These are phyloP conservation scores for Diplodia corticola DNA, from an alignment of 2,329 filamentous ascomycete genomes.

Conservation along the genomic window DNA sequence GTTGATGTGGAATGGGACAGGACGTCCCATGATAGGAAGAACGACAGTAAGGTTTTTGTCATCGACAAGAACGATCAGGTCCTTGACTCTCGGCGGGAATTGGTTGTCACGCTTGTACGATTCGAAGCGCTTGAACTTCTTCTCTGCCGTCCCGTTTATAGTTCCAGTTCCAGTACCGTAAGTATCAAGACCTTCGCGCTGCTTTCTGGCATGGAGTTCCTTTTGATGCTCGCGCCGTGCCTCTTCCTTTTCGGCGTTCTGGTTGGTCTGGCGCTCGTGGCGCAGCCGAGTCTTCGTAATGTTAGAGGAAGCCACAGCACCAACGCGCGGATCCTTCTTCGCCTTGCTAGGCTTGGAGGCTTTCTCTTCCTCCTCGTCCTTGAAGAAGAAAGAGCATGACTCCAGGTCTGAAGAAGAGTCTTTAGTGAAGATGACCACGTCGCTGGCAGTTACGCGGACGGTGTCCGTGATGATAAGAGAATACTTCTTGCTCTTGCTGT, in stretches of 20 bases:
- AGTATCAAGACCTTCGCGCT: conserved; percentile 79
- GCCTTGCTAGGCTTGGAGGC: conserved; percentile 77
- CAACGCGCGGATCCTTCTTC: conserved; percentile 79
- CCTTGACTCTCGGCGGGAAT: conserved; percentile 77
- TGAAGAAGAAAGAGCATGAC: conserved; percentile 97
- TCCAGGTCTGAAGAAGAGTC: conserved; percentile 90
- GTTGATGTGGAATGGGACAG: conserved; percentile 95
- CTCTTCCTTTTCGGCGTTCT: conserved; percentile 86
- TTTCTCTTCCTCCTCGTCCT: conserved; percentile 85
- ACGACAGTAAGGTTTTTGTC: conserved; percentile 87
- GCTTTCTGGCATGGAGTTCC: conserved; percentile 82
- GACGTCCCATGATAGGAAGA: conserved; percentile 93
- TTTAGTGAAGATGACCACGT: conserved; percentile 87
- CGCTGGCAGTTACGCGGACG: conserved; percentile 76
- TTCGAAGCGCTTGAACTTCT: conserved; percentile 98
- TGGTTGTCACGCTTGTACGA: conserved; percentile 99
- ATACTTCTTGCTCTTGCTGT: conserved; percentile 86
- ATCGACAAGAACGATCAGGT: conserved; percentile 87
- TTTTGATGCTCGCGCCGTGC: conserved; percentile 89
- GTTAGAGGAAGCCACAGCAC: conserved; percentile 88
- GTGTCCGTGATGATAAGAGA: conserved; percentile 91
- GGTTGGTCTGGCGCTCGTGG: conserved; percentile 83
- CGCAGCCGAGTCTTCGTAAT: conserved; percentile 92
- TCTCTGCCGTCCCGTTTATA: conserved; percentile 86
- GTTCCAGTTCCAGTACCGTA: conserved; percentile 84